Evolutionary conservation across 139 green algal genomes (phyloP), one percentile per base, ranked within the genome.

Genomic region (Chlorella ohadii): DNA sequence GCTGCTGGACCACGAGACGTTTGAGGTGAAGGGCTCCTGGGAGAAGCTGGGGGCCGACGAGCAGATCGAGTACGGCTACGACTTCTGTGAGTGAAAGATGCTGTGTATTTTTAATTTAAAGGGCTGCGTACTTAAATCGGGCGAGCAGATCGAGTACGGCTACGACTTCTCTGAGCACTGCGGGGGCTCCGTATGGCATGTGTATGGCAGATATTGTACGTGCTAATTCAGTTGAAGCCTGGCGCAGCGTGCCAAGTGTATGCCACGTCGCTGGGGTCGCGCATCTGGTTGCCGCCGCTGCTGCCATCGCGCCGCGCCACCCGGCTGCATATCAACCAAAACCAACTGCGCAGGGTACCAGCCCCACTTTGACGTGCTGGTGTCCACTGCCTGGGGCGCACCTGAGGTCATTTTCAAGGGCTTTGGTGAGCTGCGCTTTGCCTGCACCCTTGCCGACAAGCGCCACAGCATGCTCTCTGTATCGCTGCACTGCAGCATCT

Each of bases 141-240:
- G 12, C 51, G 67, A 92, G 36, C 87, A 80, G 20, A 91, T 88
- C 1, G 64, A 86, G 22, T 97, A 87, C 71, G 94, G 94, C 28
- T 97, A 97, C 74, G 94, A 97, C 84, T 97, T 94, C 79, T 97
- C 92, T 91, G 88, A 33, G 64, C n/a, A n/a, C n/a, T n/a, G n/a
- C n/a, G n/a, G n/a, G n/a, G n/a, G n/a, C n/a, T n/a, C n/a, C n/a
- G n/a, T n/a, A n/a, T n/a, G n/a, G n/a, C n/a, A n/a, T n/a, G n/a
- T n/a, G n/a, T n/a, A n/a, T n/a, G n/a, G n/a, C n/a, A n/a, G n/a
- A n/a, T n/a, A n/a, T n/a, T n/a, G n/a, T n/a, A n/a, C n/a, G n/a
- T n/a, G n/a, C n/a, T n/a, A n/a, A n/a, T n/a, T n/a, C n/a, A n/a
- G n/a, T n/a, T n/a, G n/a, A n/a, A n/a, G n/a, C n/a, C n/a, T n/a